Base-by-base conservation (phyloP, 192 early-diverging fungal genomes). In the Coemansia asiatica region DNA sequence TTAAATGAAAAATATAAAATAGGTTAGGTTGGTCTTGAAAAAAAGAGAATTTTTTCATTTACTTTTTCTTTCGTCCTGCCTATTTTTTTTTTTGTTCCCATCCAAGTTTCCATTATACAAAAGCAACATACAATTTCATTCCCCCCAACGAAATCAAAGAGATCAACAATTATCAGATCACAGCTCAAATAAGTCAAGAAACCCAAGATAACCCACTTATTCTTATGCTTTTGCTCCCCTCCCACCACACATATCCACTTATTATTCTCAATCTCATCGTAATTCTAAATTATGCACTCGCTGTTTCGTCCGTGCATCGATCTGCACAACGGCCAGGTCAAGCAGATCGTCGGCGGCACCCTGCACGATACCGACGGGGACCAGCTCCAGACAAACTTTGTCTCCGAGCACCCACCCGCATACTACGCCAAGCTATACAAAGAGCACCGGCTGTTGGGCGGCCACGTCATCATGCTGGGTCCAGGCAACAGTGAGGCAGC, bases 281-380 rank as follows among this genome's bases (percentile, higher is more conserved):
- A 46, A 4, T 15, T 46, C 5, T 4, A 8, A 46, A 3, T 10
- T 21, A 66, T 62, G 59, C 74, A 50, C 72, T 90, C 93, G 31
- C 67, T 78, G 70, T 98, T 99, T 81, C 85, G 92, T 19, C 94
- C 96, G n/a, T 99, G 97, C 83, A 98, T 99, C 68, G 97, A 99
- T 83, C 83, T 99, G 51, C 97, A 99, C 83, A 71, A 88, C 36
- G 97, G 97, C 40, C 88, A 94, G 75, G 97, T 99, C 63, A 99
- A 99, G 81, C 97, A 99, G 75, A 98, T 99, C 58, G 95, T 99
- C 50, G 97, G 97, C 29, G 95, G 92, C 44, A 91, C 96, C 50
- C 84, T 99, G 19, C 85, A 74, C 66, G 91, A 93, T 67, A 60
- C 69, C 40, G 60, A 77, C 35, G 83, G 76, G 26, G 83, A 79